phyloP scores from a whole-genome alignment of 2,329 filamentous ascomycete genomes.

The Botrytis squamosa region DNA sequence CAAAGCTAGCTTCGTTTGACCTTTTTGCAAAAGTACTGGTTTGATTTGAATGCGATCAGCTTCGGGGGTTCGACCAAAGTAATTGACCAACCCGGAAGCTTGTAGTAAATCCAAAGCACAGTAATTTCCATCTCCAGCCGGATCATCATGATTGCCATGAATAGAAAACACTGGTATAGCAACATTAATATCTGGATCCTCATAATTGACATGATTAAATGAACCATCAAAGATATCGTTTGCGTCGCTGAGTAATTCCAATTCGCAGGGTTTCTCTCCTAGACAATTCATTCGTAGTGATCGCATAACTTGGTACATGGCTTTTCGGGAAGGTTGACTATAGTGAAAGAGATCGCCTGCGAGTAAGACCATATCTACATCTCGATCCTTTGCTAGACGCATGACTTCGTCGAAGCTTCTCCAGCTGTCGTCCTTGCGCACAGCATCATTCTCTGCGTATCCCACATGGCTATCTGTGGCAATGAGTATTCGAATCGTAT shows the following conservation, averaged over 20 bases:
- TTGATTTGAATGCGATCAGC: constrained; percentile 92
- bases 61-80: constrained; percentile 89
- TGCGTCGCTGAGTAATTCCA: constrained; percentile 92
- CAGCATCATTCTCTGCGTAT: constrained; percentile 87
- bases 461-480: constrained; percentile 98
- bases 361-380: constrained; percentile 95
- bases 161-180: constrained; percentile 98
- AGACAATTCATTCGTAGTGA: constrained; percentile 90
- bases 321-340: constrained; percentile 93
- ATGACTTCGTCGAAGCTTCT: constrained; percentile 94
- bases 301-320: constrained; percentile 97
- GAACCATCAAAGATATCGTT: constrained; percentile 86
- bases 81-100: constrained; percentile 88
- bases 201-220: constrained; percentile 95
- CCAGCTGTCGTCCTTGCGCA: constrained; percentile 97
- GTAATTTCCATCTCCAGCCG: constrained; percentile 90
- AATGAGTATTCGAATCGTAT: constrained; percentile 92
- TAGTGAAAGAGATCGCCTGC: constrained; percentile 97
- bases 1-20: constrained; percentile 84
- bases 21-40: constrained; percentile 90
- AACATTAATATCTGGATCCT: constrained; percentile 95
- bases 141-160: constrained; percentile 97
- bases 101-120: constrained; percentile 90
- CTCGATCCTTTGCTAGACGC: constrained; percentile 77
- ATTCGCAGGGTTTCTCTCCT: constrained; percentile 90